phyloP scores from a whole-genome alignment of 2,329 filamentous ascomycete genomes.

The Colletotrichum australisinense region DNA sequence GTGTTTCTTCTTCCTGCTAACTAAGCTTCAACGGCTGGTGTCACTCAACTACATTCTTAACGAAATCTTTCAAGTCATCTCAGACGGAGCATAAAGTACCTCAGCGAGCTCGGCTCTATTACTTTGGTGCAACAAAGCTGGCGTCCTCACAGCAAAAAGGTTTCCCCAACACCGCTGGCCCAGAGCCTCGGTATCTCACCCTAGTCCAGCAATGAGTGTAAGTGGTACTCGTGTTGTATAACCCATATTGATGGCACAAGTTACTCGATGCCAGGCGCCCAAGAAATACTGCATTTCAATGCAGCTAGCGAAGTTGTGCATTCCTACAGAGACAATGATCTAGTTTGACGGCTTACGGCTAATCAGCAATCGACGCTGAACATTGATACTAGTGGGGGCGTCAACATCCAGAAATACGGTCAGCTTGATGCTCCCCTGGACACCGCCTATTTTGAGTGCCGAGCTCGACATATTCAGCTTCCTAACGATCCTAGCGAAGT shows the following conservation, averaged over 20 bases:
- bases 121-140: neutral
- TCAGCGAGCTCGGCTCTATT: neutral
- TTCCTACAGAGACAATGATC: neutral
- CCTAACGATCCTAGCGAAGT: neutral
- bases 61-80: too few species aligned
- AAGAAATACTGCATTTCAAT: neutral
- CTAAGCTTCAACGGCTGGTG: neutral
- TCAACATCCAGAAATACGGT: neutral
- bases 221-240: neutral
- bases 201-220: neutral
- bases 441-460: slow-evolving; percentile 8
- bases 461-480: slow-evolving; percentile 18
- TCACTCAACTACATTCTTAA: neutral
- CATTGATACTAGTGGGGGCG: neutral
- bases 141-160: neutral
- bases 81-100: neutral
- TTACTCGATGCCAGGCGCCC: neutral
- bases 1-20: neutral
- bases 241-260: neutral
- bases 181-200: neutral
- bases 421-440: slow-evolving; percentile 2
- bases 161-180: slow-evolving; percentile 5
- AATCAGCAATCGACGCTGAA: neutral
- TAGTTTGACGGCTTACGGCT: neutral
- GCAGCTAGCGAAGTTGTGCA: neutral